Evolutionary conservation across 768 basidiomycete species (phyloP).

Genomic region (Hericium alpestre): DNA sequence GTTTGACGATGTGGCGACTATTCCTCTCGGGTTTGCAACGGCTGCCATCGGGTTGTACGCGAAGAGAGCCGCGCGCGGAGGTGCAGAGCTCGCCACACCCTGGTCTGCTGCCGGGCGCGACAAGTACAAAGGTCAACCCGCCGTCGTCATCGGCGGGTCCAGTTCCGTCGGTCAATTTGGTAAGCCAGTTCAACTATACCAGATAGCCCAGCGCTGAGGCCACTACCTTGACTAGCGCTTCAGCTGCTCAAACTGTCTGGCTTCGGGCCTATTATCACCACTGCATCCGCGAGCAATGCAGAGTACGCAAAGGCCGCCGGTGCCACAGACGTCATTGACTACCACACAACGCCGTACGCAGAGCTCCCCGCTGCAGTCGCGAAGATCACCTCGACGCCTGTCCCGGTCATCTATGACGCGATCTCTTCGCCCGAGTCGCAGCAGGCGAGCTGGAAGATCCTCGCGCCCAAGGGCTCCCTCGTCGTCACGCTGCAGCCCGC

Average conservation of each 20-base stretch:
- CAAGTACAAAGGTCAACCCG: constrained; percentile 33
- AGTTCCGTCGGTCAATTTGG: constrained; percentile 42
- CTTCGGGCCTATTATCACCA: constrained; percentile 12
- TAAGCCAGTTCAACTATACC: constrained; percentile 13
- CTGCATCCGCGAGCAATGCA: constrained; percentile 6
- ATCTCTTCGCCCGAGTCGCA: constrained; percentile 9
- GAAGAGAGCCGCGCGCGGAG: constrained; percentile 19
- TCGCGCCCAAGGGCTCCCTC: constrained; percentile 9
- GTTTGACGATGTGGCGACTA: constrained; percentile 37
- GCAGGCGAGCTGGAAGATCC: constrained; percentile 7
- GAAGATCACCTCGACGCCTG: constrained; percentile 8
- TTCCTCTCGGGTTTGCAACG: constrained; percentile 39
- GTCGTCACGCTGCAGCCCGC: constrained; percentile 1
- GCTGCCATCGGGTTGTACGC: constrained; percentile 42
- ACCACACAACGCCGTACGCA: constrained; percentile 3
- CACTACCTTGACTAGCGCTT: constrained; percentile 1
- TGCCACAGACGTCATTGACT: constrained; percentile 14
- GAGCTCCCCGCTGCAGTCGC: constrained; percentile 4
- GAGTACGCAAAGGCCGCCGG: constrained; percentile 6
- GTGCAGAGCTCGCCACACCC: constrained; percentile 31
- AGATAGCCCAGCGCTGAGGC: not conserved
- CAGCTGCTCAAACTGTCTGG: constrained; percentile 12
- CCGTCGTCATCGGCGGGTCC: constrained; percentile 38
- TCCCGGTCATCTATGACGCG: constrained; percentile 9
- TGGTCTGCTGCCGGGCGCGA: constrained; percentile 26